Evolutionary conservation across 805 yeast species (phyloP), one percentile per base, ranked within the genome.

Genomic region (Saturnispora serradocipensis): DNA sequence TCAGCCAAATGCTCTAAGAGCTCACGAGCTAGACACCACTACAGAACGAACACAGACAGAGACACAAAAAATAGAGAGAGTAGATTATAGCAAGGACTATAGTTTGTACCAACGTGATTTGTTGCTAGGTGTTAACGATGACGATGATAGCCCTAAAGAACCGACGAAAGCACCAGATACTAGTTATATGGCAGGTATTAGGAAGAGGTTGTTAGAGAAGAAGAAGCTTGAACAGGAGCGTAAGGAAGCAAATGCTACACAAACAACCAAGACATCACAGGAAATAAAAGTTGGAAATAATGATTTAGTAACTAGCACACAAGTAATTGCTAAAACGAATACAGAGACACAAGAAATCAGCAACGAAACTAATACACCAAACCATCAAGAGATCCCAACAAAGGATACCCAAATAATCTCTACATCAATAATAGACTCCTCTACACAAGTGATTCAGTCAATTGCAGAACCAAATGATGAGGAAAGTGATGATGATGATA

Each of bases 151-250:
- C 22, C 8, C 10, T 2, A 8, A 38, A 5, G 42, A 24, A 25
- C 9, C 43, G 28, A 38, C 18, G 5, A 49, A 43, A 22, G 8
- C 39, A 11, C 22, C 36, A 36, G 51, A 43, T 27, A 24, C 30
- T 6, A 49, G 52, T 15, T 49, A 44, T 13, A 49, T 49, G 52
- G 30, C 52, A 10, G 45, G 45, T 16, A 44, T 49, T 28, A 44
- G 48, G 28, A 49, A 49, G 47, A 49, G 52, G 20, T 39, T 49
- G 13, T 11, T 20, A 28, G 48, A 44, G 16, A 49, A 49, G 45
- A 49, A 49, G 43, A 49, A 44, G 28, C 18, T 44, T 24, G 46
- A 40, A 11, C 34, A 20, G 32, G 42, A 34, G 24, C 42, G 42
- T 20, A 40, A 32, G 32, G 40, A 48, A 30, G 10, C 43, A 43